A percentile compares a stretch with the other conserved stretches of the same genome.
phyloP scores from a whole-genome alignment of 148 eudicot species.

The Chenopodium quinoa region DNA sequence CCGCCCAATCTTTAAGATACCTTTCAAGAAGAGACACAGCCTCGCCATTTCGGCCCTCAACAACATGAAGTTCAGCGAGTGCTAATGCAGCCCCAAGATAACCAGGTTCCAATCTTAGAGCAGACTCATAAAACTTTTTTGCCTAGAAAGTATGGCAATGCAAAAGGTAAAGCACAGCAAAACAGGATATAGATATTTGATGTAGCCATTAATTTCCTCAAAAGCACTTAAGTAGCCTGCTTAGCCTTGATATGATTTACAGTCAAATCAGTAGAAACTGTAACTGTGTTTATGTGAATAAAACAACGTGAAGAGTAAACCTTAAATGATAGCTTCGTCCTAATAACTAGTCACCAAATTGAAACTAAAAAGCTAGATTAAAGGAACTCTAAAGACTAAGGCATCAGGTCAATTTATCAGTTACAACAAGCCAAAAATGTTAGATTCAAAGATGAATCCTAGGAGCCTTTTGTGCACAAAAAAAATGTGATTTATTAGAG shows the following conservation, averaged over 20 bases:
- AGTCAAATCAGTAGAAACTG: background rate
- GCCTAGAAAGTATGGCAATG: conserved; percentile 45
- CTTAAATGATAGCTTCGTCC: too few species aligned
- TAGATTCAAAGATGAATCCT: too few species aligned
- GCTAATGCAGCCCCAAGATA: conserved; percentile 97
- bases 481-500: too few species aligned
- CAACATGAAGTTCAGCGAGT: conserved; percentile 91
- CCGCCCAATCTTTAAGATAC: conserved; percentile 96
- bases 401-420: too few species aligned
- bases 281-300: too few species aligned
- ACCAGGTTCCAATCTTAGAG: conserved; percentile 94
- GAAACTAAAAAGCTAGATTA: too few species aligned
- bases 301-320: background rate
- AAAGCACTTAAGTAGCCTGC: background rate
- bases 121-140: conserved; percentile 92
- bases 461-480: too few species aligned
- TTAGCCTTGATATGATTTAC: background rate
- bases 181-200: background rate
- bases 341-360: too few species aligned
- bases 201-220: background rate
- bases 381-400: too few species aligned
- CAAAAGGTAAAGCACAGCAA: background rate
- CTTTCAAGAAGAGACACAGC: conserved; percentile 91
- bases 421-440: too few species aligned
- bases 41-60: conserved; percentile 92